A percentile compares a stretch with the other conserved stretches of the same genome.
Evolutionary conservation across 306 rosid species (phyloP).

Genomic region (Citrullus amarus): DNA sequence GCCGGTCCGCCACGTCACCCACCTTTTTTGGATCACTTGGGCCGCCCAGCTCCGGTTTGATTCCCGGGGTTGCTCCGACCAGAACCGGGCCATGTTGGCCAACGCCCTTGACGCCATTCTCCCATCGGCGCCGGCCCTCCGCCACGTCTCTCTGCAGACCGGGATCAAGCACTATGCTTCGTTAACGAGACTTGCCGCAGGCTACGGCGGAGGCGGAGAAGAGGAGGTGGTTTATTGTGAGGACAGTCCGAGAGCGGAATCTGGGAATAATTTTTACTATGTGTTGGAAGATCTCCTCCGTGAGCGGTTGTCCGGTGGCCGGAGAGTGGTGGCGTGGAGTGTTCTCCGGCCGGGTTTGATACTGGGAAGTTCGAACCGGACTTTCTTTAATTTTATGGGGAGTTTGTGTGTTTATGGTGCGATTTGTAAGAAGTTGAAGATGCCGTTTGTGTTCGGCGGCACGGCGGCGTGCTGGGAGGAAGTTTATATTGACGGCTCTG

Average conservation of each 20-base stretch:
- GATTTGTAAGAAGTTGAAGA: conserved; percentile 47
- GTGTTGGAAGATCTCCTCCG: conserved; percentile 66
- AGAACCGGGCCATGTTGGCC: conserved; percentile 65
- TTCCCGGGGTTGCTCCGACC: conserved; percentile 33
- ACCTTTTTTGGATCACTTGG: conserved; percentile 94
- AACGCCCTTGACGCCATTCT: conserved; percentile 47
- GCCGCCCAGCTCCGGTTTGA: conserved; percentile 64
- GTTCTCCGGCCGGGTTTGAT: conserved; percentile 80
- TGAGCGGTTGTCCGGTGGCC: conserved; percentile 40
- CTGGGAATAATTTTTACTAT: conserved; percentile 48
- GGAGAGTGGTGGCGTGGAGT: conserved; percentile 46
- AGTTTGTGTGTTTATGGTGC: conserved; percentile 73
- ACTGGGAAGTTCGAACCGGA: conserved; percentile 53
- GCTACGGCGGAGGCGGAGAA: conserved; percentile 10
- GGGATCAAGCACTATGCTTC: conserved; percentile 87
- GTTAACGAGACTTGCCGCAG: conserved; percentile 25
- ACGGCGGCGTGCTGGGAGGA: conserved; percentile 72
- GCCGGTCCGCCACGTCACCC: conserved; percentile 49
- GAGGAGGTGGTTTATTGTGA: conserved; percentile 32
- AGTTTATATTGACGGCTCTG: conserved; percentile 68
- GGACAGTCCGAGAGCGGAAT: conserved; percentile 38
- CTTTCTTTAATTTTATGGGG: conserved; percentile 66
- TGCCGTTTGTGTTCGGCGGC: conserved; percentile 76
- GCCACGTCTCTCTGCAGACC: conserved; percentile 79
- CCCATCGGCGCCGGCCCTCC: conserved; percentile 32